phyloP scores from a whole-genome alignment of 2,329 filamentous ascomycete genomes.

The Cladosporium sp. region DNA sequence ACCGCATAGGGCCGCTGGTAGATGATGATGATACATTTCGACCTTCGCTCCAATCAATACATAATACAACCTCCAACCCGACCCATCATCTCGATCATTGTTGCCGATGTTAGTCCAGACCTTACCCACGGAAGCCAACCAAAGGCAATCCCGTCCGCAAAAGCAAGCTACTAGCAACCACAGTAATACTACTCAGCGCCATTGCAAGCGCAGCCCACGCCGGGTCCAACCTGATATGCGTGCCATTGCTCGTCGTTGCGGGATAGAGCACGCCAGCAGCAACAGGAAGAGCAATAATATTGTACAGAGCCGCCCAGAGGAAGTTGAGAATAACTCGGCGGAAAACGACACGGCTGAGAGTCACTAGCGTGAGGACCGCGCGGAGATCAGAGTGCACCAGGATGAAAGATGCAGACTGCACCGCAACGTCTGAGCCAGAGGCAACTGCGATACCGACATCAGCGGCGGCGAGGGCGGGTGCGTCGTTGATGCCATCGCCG shows the following conservation, averaged over 20 bases:
- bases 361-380: slow-evolving; percentile 71
- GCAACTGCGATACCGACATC: slow-evolving; percentile 84
- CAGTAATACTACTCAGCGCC: slow-evolving; percentile 88
- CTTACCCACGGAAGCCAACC: slow-evolving; percentile 44
- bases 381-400: slow-evolving; percentile 67
- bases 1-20: too few relatives aligned
- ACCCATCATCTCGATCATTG: too few relatives aligned
- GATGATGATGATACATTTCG: not conserved
- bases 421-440: slow-evolving; percentile 78
- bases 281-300: slow-evolving; percentile 73
- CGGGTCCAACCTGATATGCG: slow-evolving; percentile 68
- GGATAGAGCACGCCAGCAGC: slow-evolving; percentile 79
- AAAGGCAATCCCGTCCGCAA: slow-evolving; percentile 57
- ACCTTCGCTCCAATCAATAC: not conserved
- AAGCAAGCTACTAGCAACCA: slow-evolving; percentile 78
- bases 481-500: slow-evolving; percentile 85
- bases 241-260: slow-evolving; percentile 44
- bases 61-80: too few relatives aligned
- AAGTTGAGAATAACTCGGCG: slow-evolving; percentile 82
- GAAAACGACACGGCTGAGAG: slow-evolving; percentile 72
- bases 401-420: slow-evolving; percentile 80
- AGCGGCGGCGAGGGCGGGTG: slow-evolving; percentile 75
- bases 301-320: slow-evolving; percentile 82
- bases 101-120: too few relatives aligned
- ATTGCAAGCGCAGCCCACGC: slow-evolving; percentile 91